A percentile compares a stretch with the other conserved stretches of the same genome.
Conservation (phyloP, 2,329 filamentous ascomycete species). For the Aspergillus chevalieri region DNA sequence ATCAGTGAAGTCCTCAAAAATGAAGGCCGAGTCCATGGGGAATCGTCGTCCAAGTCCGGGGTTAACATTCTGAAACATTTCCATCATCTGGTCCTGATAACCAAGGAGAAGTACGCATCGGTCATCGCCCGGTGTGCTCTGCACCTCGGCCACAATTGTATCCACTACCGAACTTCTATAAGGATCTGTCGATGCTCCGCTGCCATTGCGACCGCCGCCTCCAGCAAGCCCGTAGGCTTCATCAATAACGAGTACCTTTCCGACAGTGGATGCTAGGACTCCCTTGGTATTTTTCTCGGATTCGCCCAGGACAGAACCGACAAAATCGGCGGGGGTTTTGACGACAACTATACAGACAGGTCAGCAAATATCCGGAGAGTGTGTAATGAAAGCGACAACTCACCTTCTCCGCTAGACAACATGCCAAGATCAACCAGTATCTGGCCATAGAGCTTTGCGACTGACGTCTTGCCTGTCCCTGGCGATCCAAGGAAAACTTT, state of each 20-base stretch:
- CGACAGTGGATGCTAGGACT: slow-evolving; percentile 59
- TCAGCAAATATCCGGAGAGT: no score
- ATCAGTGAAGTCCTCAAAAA: slow-evolving; percentile 63
- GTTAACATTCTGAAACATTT: slow-evolving; percentile 69
- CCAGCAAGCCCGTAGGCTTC: slow-evolving; percentile 65
- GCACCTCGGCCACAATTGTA: slow-evolving; percentile 67
- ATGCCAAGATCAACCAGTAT: slow-evolving; percentile 64
- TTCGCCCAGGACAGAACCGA: slow-evolving; percentile 56
- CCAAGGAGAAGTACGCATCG: slow-evolving; percentile 66
- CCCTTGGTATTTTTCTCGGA: slow-evolving; percentile 68
- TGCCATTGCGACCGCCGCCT: slow-evolving; percentile 19
- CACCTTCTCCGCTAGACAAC: slow-evolving; percentile 62
- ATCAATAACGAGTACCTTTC: slow-evolving; percentile 74
- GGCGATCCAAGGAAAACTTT: slow-evolving; percentile 65
- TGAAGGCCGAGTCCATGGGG: slow-evolving; percentile 56
- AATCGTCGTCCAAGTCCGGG: slow-evolving; percentile 64
- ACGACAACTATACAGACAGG: slow-evolving; percentile 48
- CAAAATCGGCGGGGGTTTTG: slow-evolving; percentile 69
- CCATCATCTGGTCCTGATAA: slow-evolving; percentile 62
- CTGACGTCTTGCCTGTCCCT: slow-evolving; percentile 70
- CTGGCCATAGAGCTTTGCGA: slow-evolving; percentile 65
- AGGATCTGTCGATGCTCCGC: slow-evolving; percentile 32
- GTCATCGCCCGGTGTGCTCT: slow-evolving; percentile 64
- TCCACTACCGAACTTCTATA: slow-evolving; percentile 64
- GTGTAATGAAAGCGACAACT: slow-evolving; percentile 8